Conservation (phyloP, 176 grass and related monocot genomes). For the Phyllostachys edulis region DNA sequence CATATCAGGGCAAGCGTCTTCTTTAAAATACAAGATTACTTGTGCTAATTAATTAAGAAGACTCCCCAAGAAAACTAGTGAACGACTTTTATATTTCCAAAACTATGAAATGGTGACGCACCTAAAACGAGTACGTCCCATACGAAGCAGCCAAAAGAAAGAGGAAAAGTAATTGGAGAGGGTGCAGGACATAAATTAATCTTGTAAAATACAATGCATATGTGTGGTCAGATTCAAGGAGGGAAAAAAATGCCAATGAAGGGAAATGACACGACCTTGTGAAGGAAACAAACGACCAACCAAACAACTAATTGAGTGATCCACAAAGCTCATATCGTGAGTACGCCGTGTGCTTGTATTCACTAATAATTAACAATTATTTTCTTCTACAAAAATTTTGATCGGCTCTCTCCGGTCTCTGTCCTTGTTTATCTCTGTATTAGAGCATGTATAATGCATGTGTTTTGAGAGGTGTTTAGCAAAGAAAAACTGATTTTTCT, state of each 20-base stretch:
- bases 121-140: neutral
- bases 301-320: neutral
- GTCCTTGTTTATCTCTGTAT: neutral
- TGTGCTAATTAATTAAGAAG: neutral
- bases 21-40: neutral
- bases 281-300: slow-evolving; percentile 42
- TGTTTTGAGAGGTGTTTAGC: too few relatives aligned
- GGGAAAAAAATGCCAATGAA: neutral
- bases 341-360: neutral
- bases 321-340: neutral
- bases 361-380: neutral
- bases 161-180: neutral
- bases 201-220: neutral
- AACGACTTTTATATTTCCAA: neutral
- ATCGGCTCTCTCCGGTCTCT: neutral
- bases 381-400: too few relatives aligned
- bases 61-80: neutral
- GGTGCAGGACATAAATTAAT: neutral
- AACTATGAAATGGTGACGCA: neutral
- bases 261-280: neutral
- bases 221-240: neutral
- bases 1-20: neutral
- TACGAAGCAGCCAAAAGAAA: neutral
- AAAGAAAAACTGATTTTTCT: too few relatives aligned
- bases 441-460: too few relatives aligned